Conservation (phyloP, 1,284 basidiomycete genomes). For the Tilletia walkeri region DNA sequence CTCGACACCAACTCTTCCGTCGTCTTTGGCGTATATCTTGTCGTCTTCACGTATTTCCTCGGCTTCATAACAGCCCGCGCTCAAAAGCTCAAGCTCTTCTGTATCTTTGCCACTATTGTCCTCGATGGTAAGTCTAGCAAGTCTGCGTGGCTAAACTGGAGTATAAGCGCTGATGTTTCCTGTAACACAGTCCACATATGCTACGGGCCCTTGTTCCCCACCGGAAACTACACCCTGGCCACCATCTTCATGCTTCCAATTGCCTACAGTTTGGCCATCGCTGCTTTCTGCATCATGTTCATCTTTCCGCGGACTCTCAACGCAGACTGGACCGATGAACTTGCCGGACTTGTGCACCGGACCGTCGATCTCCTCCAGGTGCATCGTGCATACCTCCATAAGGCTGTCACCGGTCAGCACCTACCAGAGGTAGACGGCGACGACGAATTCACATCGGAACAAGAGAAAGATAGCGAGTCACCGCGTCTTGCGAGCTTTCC, state of each 20-base stretch:
- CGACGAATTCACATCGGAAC: not conserved
- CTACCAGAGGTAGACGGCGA: not conserved
- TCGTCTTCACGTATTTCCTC: conserved; percentile 65
- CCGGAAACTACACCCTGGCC: conserved; percentile 65
- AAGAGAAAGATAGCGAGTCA: not conserved
- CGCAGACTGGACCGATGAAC: conserved; percentile 59
- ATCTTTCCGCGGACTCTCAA: conserved; percentile 74
- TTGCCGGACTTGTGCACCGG: conserved; percentile 33
- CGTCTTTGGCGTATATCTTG: conserved; percentile 72
- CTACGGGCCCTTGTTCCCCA: conserved; percentile 67
- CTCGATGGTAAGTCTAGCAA: conserved; percentile 29
- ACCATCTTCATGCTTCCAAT: conserved; percentile 47
- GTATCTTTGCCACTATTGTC: conserved; percentile 56
- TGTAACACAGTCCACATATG: not conserved
- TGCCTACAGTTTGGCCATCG: conserved; percentile 35
- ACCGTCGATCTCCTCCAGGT: conserved; percentile 19
- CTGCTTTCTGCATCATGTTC: conserved; percentile 59
- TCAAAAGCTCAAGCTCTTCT: conserved; percentile 65
- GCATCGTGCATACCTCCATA: conserved; percentile 25
- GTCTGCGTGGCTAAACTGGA: too few relatives aligned
- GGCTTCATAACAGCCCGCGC: conserved; percentile 65
- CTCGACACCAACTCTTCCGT: conserved; percentile 64
- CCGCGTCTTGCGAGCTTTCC: not conserved
- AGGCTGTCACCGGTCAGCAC: conserved; percentile 21
- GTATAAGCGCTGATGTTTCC: too few relatives aligned